Evolutionary conservation across 2,329 filamentous ascomycete genomes (phyloP).

Genomic region (Magnaporthiopsis incrustans): DNA sequence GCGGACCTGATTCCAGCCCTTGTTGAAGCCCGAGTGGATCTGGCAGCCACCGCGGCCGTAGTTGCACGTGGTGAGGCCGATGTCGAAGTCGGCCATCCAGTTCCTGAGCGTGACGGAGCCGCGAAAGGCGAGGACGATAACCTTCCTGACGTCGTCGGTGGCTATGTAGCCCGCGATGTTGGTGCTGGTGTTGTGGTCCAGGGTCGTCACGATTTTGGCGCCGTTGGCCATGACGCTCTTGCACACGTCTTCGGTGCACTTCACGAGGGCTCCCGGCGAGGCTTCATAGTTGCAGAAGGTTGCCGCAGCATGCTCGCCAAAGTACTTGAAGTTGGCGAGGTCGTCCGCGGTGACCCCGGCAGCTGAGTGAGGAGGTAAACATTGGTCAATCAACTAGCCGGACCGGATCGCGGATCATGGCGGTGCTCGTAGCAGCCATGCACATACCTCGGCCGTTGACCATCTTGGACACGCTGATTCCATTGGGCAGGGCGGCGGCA

Average conservation of each 20-base stretch:
- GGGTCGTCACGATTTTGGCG: slow-evolving; percentile 34
- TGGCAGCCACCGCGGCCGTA: slow-evolving; percentile 35
- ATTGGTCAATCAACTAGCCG: not conserved
- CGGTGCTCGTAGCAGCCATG: not conserved
- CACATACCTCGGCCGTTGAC: slow-evolving; percentile 3
- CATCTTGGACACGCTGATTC: not conserved
- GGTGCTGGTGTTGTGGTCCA: slow-evolving; percentile 14
- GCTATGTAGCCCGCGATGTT: slow-evolving; percentile 42
- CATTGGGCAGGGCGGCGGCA: not conserved
- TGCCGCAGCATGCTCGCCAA: slow-evolving; percentile 42
- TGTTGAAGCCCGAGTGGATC: slow-evolving; percentile 50
- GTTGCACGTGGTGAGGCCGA: slow-evolving; percentile 27
- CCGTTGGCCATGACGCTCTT: slow-evolving; percentile 32
- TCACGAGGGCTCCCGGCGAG: slow-evolving; percentile 28
- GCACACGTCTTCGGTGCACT: slow-evolving; percentile 36
- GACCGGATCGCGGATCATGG: not conserved
- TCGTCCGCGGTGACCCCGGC: slow-evolving; percentile 22
- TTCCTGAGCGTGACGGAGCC: slow-evolving; percentile 52
- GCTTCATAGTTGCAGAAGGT: slow-evolving; percentile 44
- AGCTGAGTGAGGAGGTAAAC: not conserved
- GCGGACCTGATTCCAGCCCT: slow-evolving; percentile 49
- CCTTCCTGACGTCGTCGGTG: slow-evolving; percentile 36
- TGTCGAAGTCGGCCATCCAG: slow-evolving; percentile 48
- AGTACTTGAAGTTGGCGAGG: slow-evolving; percentile 36
- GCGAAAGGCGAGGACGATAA: slow-evolving; percentile 53